Evolutionary conservation across 495 filamentous ascomycete genomes (phyloP), one percentile per base, ranked within the genome.

Genomic region (Gamarada debralockiae): DNA sequence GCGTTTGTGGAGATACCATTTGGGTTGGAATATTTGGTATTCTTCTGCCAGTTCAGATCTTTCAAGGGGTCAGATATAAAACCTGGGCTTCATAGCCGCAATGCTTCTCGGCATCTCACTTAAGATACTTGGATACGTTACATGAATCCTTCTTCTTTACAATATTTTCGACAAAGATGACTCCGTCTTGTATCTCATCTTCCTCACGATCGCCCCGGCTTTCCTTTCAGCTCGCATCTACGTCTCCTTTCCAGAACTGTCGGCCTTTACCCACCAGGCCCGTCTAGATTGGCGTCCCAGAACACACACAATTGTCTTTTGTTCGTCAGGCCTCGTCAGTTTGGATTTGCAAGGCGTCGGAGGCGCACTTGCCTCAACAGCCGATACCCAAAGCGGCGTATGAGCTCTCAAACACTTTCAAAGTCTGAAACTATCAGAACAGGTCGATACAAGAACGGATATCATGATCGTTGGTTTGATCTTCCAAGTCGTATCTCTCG

Each of bases 151-250:
- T 42, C 59, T 75, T 46, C 68, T 73, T 44, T 67, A 73, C 56
- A 38, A 54, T 24, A 69, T 72, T 38, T 64, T 65, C 24, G 71
- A 70, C 53, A 62, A 65, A 33, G 33, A 23, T 21, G 53, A 66
- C 50, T 45, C 49, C 10, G 71, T 73, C 27, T 54, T 68, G 25
- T 41, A 40, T 24, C 36, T 80, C 29, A 70, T 82, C 54, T 63
- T 57, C 44, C 67, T 81, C 13, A 81, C 77, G 10, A 73, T 81
- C 53, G 74, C 67, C 2, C 77, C 78, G 3, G 77, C 76, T 49
- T 77, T 83, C 59, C 63, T 82, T 57, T 67, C 70, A 21, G 79
- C 76, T 12, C 67, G 68, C 23, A 74, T 83, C 50, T 83, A 83
- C 58, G 64, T 82, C 36, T 77, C 61, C 69, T 83, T 2, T 69